A percentile compares a stretch with the other conserved stretches of the same genome.
phyloP scores from a whole-genome alignment of 257 asterid species.

The Nicotiana otophora region DNA sequence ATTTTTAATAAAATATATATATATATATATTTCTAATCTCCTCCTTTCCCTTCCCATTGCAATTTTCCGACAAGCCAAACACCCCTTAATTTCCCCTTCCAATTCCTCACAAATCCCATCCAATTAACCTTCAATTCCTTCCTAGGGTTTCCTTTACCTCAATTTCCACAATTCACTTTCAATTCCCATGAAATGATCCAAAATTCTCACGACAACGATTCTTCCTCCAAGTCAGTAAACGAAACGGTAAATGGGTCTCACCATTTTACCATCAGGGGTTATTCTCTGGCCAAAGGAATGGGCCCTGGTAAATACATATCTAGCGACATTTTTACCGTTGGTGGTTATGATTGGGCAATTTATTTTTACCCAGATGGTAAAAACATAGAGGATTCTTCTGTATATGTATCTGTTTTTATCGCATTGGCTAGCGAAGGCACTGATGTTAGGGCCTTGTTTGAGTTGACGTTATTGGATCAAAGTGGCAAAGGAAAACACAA shows the following conservation, averaged over 20 bases:
- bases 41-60: not conserved
- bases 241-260: constrained; percentile 89
- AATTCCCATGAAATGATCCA: not conserved
- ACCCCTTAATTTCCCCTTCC: not conserved
- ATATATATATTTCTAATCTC: not conserved
- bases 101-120: too few species aligned
- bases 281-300: constrained; percentile 86
- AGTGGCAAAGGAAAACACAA: constrained; percentile 84
- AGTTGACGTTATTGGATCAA: constrained; percentile 75
- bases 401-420: constrained; percentile 69
- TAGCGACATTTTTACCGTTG: constrained; percentile 68
- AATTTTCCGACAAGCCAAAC: not conserved
- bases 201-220: constrained; percentile 7
- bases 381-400: constrained; percentile 64
- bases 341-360: constrained; percentile 85
- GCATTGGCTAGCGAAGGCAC: constrained; percentile 86
- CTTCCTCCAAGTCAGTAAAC: constrained; percentile 64
- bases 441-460: constrained; percentile 82
- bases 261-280: constrained; percentile 71
- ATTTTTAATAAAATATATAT: too few species aligned
- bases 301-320: constrained; percentile 71
- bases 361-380: constrained; percentile 87
- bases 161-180: too few species aligned
- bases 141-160: not conserved
- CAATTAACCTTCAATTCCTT: too few species aligned